Conservation (phyloP, 139 green algal species). For the Marvania coccoides region DNA sequence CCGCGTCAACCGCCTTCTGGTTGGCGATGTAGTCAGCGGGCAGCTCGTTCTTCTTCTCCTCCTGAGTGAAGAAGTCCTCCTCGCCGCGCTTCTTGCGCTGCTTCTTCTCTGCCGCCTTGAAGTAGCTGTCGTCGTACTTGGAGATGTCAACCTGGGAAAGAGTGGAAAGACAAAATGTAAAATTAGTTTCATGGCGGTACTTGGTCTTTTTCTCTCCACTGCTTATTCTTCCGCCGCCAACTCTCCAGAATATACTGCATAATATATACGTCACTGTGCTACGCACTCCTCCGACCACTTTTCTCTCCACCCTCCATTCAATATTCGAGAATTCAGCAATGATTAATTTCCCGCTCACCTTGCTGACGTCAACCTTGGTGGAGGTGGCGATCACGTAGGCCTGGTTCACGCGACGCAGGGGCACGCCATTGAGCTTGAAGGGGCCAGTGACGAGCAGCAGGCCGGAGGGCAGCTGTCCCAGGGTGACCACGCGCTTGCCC, state of each 20-base stretch:
- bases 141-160: constrained; percentile 63
- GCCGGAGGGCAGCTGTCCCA: constrained; percentile 88
- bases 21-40: constrained; percentile 75
- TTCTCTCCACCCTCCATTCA: too few species aligned
- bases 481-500: constrained; percentile 96
- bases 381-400: constrained; percentile 96
- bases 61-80: constrained; percentile 29
- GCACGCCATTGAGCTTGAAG: constrained; percentile 97
- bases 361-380: constrained; percentile 74
- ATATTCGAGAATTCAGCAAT: too few species aligned
- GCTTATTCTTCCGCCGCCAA: too few species aligned
- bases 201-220: too few species aligned
- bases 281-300: too few species aligned
- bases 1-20: constrained; percentile 86
- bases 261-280: too few species aligned
- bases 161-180: too few species aligned
- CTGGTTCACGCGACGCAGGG: constrained; percentile 91
- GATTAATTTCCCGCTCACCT: background rate
- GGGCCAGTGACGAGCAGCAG: constrained; percentile 94
- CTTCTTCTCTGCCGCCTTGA: constrained; percentile 80
- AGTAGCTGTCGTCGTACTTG: constrained; percentile 90
- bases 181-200: background rate
- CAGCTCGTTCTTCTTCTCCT: constrained; percentile 75
- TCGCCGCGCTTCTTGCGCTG: constrained; percentile 54
- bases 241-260: too few species aligned